Percentiles rank a stretch among this genome's conserved stretches.
These are phyloP conservation scores for Austropuccinia psidii DNA, from an alignment of 1,284 basidiomycete genomes.

Conservation along the genomic window DNA sequence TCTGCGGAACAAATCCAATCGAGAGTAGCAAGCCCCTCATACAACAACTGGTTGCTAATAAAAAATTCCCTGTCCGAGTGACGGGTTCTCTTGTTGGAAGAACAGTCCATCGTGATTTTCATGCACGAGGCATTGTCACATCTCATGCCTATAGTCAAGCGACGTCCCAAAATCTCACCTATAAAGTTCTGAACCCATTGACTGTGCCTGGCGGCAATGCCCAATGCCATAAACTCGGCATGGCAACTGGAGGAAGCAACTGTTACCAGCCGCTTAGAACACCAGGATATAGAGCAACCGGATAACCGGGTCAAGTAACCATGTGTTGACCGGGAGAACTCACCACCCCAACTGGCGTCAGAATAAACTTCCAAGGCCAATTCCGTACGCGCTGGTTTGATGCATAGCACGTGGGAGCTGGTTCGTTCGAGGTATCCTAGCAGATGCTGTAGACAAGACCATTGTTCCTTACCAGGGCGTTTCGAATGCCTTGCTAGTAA, in stretches of 20 bases:
- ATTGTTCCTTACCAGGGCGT: background rate
- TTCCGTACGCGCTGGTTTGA: background rate
- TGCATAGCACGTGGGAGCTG: background rate
- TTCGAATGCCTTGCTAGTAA: background rate
- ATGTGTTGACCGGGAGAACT: background rate
- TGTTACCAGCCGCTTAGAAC: background rate
- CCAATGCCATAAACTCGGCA: slow-evolving; percentile 9
- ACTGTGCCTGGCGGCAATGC: background rate
- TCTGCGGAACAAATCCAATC: background rate
- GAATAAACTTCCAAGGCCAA: background rate
- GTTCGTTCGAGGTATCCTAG: background rate
- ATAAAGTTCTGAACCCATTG: background rate
- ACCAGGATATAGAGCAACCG: background rate
- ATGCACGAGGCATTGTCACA: slow-evolving; percentile 4
- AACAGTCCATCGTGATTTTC: slow-evolving; percentile 8
- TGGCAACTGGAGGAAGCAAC: background rate
- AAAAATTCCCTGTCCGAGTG: slow-evolving; percentile 5
- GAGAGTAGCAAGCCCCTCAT: background rate
- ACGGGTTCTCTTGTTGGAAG: slow-evolving; percentile 5
- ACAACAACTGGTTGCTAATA: background rate
- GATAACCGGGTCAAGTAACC: background rate
- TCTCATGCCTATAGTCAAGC: background rate
- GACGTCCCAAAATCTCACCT: background rate
- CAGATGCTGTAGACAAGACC: background rate
- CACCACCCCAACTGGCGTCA: background rate